A percentile compares a stretch with the other conserved stretches of the same genome.
These are phyloP conservation scores for Trichoderma brevicompactum DNA, from an alignment of 2,329 filamentous ascomycete genomes.

Conservation along the genomic window DNA sequence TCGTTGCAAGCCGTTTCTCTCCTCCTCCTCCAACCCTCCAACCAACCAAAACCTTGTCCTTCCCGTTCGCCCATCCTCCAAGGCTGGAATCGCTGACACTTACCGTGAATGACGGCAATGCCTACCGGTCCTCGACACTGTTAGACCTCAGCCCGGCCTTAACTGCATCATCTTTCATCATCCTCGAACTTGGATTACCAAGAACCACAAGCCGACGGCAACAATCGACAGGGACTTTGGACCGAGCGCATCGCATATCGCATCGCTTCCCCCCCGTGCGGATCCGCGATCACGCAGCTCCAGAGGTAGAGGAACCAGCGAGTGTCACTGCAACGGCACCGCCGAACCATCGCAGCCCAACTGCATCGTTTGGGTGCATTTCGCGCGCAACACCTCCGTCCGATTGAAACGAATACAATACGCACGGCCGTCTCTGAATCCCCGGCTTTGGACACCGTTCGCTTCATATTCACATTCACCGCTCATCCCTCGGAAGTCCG, in stretches of 20 bases:
- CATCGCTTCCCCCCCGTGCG: slow-evolving; percentile 1
- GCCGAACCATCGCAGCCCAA: slow-evolving; percentile 20
- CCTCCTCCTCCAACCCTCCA: no score
- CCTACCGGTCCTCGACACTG: slow-evolving; percentile 31
- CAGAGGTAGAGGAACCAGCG: not conserved
- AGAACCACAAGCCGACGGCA: not conserved
- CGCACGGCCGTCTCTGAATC: not conserved
- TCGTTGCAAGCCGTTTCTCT: no score
- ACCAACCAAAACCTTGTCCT: not conserved
- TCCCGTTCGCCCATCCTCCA: slow-evolving; percentile 23
- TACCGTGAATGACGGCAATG: slow-evolving; percentile 32
- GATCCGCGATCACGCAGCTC: slow-evolving; percentile 16
- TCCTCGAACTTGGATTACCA: not conserved
- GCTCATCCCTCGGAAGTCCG: not conserved
- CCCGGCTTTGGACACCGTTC: not conserved
- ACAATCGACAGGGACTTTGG: not conserved
- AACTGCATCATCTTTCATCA: slow-evolving; percentile 22
- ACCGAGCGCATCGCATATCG: not conserved
- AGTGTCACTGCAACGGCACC: slow-evolving; percentile 7
- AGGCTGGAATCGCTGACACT: not conserved
- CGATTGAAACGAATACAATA: not conserved
- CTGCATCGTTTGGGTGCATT: slow-evolving; percentile 12
- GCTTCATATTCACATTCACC: not conserved
- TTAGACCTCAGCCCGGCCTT: slow-evolving; percentile 36
- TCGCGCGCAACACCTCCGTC: slow-evolving; percentile 3